phyloP scores from a whole-genome alignment of 768 basidiomycete species.

The Epithele typhae region DNA sequence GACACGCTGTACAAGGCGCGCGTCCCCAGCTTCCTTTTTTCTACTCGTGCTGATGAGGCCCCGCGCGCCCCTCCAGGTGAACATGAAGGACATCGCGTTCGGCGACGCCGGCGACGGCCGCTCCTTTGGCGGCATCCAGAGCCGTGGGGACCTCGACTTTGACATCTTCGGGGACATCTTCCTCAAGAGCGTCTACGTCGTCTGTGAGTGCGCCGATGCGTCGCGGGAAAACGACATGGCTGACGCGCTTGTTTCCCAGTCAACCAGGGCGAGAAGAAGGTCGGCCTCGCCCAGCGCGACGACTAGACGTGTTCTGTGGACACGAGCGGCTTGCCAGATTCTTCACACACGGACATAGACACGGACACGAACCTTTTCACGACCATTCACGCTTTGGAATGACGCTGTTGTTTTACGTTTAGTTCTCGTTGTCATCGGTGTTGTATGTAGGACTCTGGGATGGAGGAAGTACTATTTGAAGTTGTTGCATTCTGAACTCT shows the following conservation, averaged over 20 bases:
- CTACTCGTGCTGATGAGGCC: too few species aligned
- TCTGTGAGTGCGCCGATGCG: conserved; percentile 22
- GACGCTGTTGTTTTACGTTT: too few species aligned
- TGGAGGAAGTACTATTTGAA: too few species aligned
- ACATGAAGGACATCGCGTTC: conserved; percentile 23
- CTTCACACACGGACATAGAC: too few species aligned
- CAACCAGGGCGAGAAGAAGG: conserved; percentile 24
- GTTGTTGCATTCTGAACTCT: too few species aligned
- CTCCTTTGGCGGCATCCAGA: conserved; percentile 28
- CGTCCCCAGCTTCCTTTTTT: too few species aligned
- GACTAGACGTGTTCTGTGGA: conserved; percentile 10
- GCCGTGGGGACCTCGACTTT: conserved; percentile 26
- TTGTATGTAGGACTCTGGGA: too few species aligned
- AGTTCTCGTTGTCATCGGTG: too few species aligned
- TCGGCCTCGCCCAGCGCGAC: conserved; percentile 26
- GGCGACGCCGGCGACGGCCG: conserved; percentile 24
- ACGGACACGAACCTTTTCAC: too few species aligned
- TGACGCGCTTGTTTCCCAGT: conserved; percentile 10
- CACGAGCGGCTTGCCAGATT: too few species aligned
- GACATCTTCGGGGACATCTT: conserved; percentile 32
- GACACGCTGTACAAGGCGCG: conserved; percentile 28
- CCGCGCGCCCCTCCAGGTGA: too few species aligned
- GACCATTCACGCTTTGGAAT: too few species aligned
- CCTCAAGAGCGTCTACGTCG: conserved; percentile 30
- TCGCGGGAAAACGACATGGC: neutral